Evolutionary conservation across 1,139 yeast species (phyloP).

Genomic region (Blastobotrys aristatus): DNA sequence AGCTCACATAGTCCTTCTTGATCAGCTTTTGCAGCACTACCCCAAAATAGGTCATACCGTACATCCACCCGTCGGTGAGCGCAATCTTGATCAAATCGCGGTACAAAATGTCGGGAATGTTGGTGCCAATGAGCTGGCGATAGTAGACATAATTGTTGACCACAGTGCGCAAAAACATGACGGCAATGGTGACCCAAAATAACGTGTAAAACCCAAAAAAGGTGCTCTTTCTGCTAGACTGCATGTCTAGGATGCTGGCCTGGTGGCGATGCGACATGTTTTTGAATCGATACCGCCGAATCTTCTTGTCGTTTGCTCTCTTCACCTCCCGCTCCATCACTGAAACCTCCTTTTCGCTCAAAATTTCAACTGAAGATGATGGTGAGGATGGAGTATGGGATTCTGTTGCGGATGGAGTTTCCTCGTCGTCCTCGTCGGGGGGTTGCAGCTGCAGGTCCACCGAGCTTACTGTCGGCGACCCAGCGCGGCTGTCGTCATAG

Average conservation of each 20-base stretch:
- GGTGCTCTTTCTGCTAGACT: constrained; percentile 26
- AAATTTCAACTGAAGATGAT: not conserved
- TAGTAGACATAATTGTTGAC: constrained; percentile 30
- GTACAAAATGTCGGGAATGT: constrained; percentile 47
- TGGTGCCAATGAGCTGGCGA: constrained; percentile 40
- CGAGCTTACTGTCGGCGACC: constrained; percentile 14
- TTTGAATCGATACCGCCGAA: constrained; percentile 17
- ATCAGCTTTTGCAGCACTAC: constrained; percentile 52
- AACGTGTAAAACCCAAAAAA: constrained; percentile 38
- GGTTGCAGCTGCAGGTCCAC: constrained; percentile 1
- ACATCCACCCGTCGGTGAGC: constrained; percentile 65
- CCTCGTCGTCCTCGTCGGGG: not conserved
- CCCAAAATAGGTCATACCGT: constrained; percentile 53
- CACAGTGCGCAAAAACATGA: constrained; percentile 28
- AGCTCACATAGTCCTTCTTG: constrained; percentile 41
- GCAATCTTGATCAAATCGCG: constrained; percentile 60
- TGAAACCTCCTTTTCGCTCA: constrained; percentile 2
- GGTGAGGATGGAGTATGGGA: not conserved
- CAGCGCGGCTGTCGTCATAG: constrained; percentile 21
- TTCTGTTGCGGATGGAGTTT: constrained; percentile 1
- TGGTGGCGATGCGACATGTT: constrained; percentile 19
- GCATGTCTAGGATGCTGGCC: constrained; percentile 25
- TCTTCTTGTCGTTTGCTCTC: not conserved
- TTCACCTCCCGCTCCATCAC: not conserved
- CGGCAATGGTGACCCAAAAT: constrained; percentile 34